Evolutionary conservation across 352 stramenopile species (phyloP).

Genomic region (Phytophthora cactorum): DNA sequence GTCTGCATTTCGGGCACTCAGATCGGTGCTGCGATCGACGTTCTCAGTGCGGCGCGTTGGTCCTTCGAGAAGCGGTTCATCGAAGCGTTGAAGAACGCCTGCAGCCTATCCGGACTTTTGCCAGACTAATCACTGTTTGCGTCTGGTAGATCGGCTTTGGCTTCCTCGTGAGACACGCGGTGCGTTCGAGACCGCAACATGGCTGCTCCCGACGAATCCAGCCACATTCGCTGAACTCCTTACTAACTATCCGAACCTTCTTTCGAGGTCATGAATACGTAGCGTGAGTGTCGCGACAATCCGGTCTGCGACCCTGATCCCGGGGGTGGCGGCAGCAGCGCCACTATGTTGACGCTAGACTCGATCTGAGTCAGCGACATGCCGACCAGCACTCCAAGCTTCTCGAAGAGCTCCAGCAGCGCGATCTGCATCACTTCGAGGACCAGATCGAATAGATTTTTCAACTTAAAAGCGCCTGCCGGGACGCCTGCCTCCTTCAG

Average conservation of each 20-base stretch:
- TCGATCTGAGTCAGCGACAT: background rate
- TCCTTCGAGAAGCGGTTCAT: background rate
- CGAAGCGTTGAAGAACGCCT: background rate
- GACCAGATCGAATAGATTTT: background rate
- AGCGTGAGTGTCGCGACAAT: background rate
- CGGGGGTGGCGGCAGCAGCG: background rate
- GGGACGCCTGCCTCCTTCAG: background rate
- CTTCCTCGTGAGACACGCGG: background rate
- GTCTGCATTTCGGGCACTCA: background rate
- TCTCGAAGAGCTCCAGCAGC: background rate
- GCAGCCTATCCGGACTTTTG: background rate
- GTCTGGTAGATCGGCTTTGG: background rate
- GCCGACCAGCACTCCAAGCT: background rate
- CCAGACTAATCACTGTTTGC: background rate
- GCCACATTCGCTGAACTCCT: background rate
- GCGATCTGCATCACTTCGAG: background rate
- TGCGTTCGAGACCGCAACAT: background rate
- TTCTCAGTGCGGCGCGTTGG: background rate
- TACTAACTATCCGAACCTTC: background rate
- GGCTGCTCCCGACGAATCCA: background rate
- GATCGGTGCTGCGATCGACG: background rate
- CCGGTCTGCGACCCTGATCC: background rate
- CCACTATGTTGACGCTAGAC: background rate
- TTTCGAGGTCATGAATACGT: background rate
- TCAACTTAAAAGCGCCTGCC: background rate